These are phyloP conservation scores for Mycena capillaripes DNA, from an alignment of 768 basidiomycete genomes.

Conservation along the genomic window DNA sequence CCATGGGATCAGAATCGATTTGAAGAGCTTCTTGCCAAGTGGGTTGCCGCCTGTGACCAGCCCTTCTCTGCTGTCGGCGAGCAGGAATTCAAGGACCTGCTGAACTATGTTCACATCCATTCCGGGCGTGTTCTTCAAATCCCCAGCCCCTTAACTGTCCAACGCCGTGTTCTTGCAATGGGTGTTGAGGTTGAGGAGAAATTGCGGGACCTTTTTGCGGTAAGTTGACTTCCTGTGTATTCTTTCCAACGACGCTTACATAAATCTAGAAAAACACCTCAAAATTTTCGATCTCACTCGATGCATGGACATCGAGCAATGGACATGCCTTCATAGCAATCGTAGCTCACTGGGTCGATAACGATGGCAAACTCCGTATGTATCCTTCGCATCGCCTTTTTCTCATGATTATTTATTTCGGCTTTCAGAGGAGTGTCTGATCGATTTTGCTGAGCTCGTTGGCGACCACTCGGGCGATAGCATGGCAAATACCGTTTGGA, in stretches of 20 bases:
- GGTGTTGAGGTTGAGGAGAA: neutral
- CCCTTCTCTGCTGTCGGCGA: neutral
- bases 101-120: neutral
- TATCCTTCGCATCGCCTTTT: neutral
- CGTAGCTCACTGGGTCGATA: neutral
- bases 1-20: neutral
- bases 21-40: neutral
- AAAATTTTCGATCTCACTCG: neutral
- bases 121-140: neutral
- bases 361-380: neutral
- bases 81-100: neutral
- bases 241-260: neutral
- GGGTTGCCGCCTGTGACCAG: neutral
- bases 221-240: neutral
- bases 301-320: neutral
- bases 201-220: neutral
- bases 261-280: neutral
- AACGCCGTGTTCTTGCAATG: neutral
- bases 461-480: slow-evolving; percentile 33
- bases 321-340: neutral
- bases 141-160: neutral
- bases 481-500: neutral
- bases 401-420: neutral
- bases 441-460: neutral
- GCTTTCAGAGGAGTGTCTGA: neutral